These are phyloP conservation scores for Exophiala bonariae DNA, from an alignment of 2,329 filamentous ascomycete genomes.

Conservation along the genomic window DNA sequence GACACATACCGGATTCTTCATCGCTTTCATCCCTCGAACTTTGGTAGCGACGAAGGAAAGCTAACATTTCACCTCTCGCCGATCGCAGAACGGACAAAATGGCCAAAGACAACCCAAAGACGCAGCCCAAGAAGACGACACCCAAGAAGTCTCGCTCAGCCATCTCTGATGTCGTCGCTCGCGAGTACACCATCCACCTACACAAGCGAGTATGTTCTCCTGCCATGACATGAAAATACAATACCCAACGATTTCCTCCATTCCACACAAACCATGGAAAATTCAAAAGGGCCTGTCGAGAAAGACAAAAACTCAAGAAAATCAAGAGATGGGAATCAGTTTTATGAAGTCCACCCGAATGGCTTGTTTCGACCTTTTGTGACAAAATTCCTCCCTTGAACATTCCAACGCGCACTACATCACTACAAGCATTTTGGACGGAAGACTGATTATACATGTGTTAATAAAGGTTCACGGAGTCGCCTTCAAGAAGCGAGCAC, in stretches of 20 bases:
- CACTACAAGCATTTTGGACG: constrained; percentile 53
- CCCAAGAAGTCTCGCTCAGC: constrained; percentile 80
- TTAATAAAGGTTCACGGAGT: constrained; percentile 83
- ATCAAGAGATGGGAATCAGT: constrained; percentile 52
- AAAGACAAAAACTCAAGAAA: constrained; percentile 1
- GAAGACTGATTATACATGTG: constrained; percentile 63
- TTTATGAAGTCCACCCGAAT: constrained; percentile 70
- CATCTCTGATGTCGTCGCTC: constrained; percentile 97
- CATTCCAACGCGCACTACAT: constrained; percentile 23
- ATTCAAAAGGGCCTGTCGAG: neutral
- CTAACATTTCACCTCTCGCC: neutral
- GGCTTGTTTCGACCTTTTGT: constrained; percentile 29
- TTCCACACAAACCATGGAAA: constrained; percentile 10
- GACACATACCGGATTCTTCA: too few species aligned
- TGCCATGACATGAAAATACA: constrained; percentile 10
- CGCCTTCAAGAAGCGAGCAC: constrained; percentile 99
- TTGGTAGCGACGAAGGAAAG: neutral
- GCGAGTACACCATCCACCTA: constrained; percentile 99
- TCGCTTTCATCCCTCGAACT: too few species aligned
- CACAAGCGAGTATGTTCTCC: constrained; percentile 90
- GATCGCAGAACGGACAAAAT: constrained; percentile 16
- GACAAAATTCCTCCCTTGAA: constrained; percentile 5
- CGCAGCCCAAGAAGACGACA: constrained; percentile 64
- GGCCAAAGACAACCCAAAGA: constrained; percentile 29
- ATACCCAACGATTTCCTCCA: too few species aligned